Conservation (phyloP, 768 basidiomycete genomes). For the Boletus tomentosulus region DNA sequence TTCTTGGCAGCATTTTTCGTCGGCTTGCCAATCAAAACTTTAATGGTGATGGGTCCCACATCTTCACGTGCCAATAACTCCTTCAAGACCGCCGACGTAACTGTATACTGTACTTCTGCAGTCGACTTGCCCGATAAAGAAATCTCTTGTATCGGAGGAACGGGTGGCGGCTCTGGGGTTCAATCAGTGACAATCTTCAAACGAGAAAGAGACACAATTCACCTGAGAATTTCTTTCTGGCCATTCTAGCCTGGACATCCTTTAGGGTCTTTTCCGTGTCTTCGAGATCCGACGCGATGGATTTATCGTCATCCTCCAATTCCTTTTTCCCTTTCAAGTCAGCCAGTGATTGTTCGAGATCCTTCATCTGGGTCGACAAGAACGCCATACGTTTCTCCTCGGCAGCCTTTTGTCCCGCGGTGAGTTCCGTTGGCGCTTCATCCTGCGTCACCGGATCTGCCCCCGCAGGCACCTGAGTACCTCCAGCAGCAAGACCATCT, state of each 20-base stretch:
- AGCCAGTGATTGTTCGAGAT: constrained; percentile 8
- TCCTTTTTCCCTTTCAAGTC: constrained; percentile 6
- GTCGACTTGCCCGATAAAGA: background rate
- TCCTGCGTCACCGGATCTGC: constrained; percentile 18
- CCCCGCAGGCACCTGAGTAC: background rate
- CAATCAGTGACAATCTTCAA: background rate
- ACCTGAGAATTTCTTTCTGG: constrained; percentile 23
- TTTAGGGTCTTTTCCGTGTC: constrained; percentile 11
- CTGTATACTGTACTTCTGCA: background rate
- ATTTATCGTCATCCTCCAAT: constrained; percentile 2
- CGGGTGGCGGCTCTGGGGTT: constrained; percentile 7
- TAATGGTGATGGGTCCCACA: constrained; percentile 16
- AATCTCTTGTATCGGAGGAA: constrained; percentile 1
- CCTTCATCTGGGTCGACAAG: constrained; percentile 11
- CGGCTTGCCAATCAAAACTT: background rate
- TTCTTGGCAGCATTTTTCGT: background rate
- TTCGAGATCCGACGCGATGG: constrained; percentile 15
- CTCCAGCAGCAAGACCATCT: constrained; percentile 4
- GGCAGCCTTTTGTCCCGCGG: constrained; percentile 13
- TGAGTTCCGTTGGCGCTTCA: constrained; percentile 17
- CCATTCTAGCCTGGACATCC: constrained; percentile 10
- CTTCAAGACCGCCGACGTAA: constrained; percentile 11
- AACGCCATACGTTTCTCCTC: constrained; percentile 23
- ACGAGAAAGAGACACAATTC: background rate
- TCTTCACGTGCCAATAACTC: constrained; percentile 12